These are phyloP conservation scores for Calonectria multiphialidica DNA, from an alignment of 2,329 filamentous ascomycete species.

Conservation along the genomic window DNA sequence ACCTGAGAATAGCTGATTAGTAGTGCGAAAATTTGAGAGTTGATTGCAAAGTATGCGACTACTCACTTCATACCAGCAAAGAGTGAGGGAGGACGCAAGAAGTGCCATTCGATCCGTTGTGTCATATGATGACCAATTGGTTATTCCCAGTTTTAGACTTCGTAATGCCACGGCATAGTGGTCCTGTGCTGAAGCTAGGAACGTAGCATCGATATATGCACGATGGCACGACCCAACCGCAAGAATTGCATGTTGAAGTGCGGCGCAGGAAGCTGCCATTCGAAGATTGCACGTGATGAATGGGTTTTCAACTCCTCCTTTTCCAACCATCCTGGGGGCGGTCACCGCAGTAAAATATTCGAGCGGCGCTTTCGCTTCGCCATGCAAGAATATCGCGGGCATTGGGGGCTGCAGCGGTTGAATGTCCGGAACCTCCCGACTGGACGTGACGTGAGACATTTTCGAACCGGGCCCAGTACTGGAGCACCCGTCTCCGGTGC, in stretches of 20 bases:
- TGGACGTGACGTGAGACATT: not conserved
- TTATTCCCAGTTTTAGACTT: not conserved
- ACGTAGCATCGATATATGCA: not conserved
- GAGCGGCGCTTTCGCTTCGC: not conserved
- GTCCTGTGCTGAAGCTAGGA: not conserved
- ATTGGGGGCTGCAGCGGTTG: not conserved
- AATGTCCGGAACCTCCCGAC: not conserved
- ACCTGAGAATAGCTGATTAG: not conserved
- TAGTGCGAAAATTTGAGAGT: not conserved
- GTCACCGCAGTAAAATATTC: slow-evolving; percentile 4
- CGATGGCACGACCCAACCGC: slow-evolving; percentile 15
- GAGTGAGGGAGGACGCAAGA: not conserved
- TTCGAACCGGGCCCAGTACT: not conserved
- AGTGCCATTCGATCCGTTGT: not conserved
- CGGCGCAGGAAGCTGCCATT: not conserved
- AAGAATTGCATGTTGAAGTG: slow-evolving; percentile 16
- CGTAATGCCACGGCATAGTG: slow-evolving; percentile 16
- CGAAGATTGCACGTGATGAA: slow-evolving; percentile 15
- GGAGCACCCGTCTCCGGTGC: not conserved
- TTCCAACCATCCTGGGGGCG: slow-evolving; percentile 2
- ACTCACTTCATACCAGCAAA: slow-evolving; percentile 19
- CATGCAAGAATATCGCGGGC: not conserved
- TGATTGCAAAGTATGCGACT: too few relatives aligned
- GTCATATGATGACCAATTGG: not conserved
- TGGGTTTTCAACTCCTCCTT: slow-evolving; percentile 4